Conservation (phyloP, 2,329 filamentous ascomycete genomes). For the Paracoccidioides lutzii region DNA sequence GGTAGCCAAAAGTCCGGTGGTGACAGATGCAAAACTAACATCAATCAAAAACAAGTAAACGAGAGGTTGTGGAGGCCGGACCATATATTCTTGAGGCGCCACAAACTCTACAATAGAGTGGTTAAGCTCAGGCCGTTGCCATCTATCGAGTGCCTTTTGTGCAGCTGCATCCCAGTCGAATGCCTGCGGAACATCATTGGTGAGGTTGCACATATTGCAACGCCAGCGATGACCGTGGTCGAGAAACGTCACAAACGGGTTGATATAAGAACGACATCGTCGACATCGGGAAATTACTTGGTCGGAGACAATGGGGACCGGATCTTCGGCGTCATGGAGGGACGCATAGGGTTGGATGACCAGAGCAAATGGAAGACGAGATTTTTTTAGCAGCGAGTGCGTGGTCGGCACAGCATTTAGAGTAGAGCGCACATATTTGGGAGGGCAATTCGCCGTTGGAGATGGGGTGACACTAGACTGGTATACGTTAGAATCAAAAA, state of each 20-base stretch:
- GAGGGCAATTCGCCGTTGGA: conserved; percentile 75
- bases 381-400: conserved; percentile 88
- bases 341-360: conserved; percentile 92
- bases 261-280: conserved; percentile 93
- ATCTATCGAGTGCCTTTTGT: conserved; percentile 82
- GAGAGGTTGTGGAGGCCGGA: conserved; percentile 84
- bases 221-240: conserved; percentile 97
- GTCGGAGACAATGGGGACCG: conserved; percentile 82
- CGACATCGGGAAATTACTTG: conserved; percentile 95
- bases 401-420: conserved; percentile 89
- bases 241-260: conserved; percentile 90
- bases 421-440: conserved; percentile 91
- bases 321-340: conserved; percentile 84
- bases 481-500: conserved; percentile 28
- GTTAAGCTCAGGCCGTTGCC: conserved; percentile 86
- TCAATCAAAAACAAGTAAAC: conserved; percentile 95
- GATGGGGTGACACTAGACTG: conserved; percentile 86
- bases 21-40: conserved; percentile 80
- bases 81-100: conserved; percentile 98
- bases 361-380: conserved; percentile 84
- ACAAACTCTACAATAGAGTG: conserved; percentile 96
- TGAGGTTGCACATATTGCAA: conserved; percentile 99
- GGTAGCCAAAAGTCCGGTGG: conserved; percentile 81
- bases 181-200: conserved; percentile 96
- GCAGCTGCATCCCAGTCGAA: conserved; percentile 95